A percentile compares a stretch with the other conserved stretches of the same genome.
phyloP scores from a whole-genome alignment of 768 basidiomycete species.

The Russula dissimulans region DNA sequence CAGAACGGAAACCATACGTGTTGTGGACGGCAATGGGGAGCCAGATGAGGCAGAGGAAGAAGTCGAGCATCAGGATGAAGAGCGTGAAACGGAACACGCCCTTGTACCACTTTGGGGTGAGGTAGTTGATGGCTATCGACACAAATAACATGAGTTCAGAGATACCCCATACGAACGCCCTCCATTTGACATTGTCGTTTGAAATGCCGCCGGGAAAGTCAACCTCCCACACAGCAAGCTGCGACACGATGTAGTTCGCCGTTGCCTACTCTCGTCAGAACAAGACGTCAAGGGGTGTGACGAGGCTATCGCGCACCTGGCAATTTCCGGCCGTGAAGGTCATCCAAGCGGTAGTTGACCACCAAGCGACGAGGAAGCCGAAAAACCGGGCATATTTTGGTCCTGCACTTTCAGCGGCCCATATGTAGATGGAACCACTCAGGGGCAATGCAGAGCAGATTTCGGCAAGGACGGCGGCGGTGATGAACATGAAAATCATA shows the following conservation, averaged over 20 bases:
- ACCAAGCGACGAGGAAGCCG: slow-evolving; percentile 88
- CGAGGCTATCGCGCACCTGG: slow-evolving; percentile 41
- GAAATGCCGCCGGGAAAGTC: slow-evolving; percentile 74
- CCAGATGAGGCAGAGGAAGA: slow-evolving; percentile 84
- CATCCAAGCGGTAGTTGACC: slow-evolving; percentile 94
- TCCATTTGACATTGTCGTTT: slow-evolving; percentile 72
- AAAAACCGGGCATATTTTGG: slow-evolving; percentile 79
- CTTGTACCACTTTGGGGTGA: slow-evolving; percentile 70
- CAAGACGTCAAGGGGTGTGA: too few species aligned
- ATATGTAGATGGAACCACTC: slow-evolving; percentile 89
- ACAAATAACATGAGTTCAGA: slow-evolving; percentile 65
- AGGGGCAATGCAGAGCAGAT: slow-evolving; percentile 83
- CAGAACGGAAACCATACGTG: slow-evolving; percentile 83
- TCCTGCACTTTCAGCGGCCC: slow-evolving; percentile 90
- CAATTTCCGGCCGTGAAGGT: slow-evolving; percentile 86
- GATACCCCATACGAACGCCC: slow-evolving; percentile 75
- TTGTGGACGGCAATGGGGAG: slow-evolving; percentile 83
- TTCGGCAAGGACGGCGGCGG: slow-evolving; percentile 79
- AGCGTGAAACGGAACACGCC: slow-evolving; percentile 69
- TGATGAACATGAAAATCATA: slow-evolving; percentile 81
- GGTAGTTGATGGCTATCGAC: slow-evolving; percentile 75
- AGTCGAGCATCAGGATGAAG: slow-evolving; percentile 72
- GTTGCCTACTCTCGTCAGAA: slow-evolving; percentile 46
- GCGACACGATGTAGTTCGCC: slow-evolving; percentile 84
- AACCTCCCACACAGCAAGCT: slow-evolving; percentile 68